Conservation (phyloP, 2,329 filamentous ascomycete species). For the Paracamarosporium sp. region DNA sequence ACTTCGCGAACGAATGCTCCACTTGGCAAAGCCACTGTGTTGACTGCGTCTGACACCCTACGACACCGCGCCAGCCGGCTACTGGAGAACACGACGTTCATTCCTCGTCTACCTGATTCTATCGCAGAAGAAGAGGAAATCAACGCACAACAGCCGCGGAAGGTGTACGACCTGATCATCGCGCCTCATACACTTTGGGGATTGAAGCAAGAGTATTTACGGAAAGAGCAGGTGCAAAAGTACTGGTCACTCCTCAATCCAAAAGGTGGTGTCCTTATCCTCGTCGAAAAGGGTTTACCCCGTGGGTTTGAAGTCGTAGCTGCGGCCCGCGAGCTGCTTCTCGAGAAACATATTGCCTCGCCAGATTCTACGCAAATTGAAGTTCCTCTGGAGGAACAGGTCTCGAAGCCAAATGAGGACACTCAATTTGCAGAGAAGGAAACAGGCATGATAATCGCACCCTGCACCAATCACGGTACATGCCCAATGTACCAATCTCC, state of each 20-base stretch:
- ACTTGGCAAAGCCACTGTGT: slow-evolving; percentile 77
- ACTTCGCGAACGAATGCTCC: slow-evolving; percentile 50
- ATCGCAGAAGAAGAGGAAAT: slow-evolving; percentile 65
- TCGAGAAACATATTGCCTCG: slow-evolving; percentile 76
- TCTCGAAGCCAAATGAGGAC: slow-evolving; percentile 45
- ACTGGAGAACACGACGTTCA: slow-evolving; percentile 87
- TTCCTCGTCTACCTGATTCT: slow-evolving; percentile 90
- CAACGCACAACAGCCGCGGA: slow-evolving; percentile 58
- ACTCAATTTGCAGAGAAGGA: slow-evolving; percentile 55
- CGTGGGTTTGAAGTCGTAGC: slow-evolving; percentile 93
- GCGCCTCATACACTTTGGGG: slow-evolving; percentile 84
- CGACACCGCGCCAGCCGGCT: slow-evolving; percentile 77
- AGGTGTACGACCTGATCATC: slow-evolving; percentile 88
- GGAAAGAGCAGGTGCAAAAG: slow-evolving; percentile 82
- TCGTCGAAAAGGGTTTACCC: slow-evolving; percentile 90
- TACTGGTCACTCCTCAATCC: slow-evolving; percentile 87
- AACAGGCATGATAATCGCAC: slow-evolving; percentile 67
- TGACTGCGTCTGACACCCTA: slow-evolving; percentile 77
- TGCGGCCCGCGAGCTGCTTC: slow-evolving; percentile 78
- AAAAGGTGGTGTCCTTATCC: slow-evolving; percentile 82
- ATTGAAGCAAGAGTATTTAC: slow-evolving; percentile 75
- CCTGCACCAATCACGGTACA: slow-evolving; percentile 84
- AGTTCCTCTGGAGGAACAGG: slow-evolving; percentile 44
- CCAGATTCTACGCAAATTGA: slow-evolving; percentile 59
- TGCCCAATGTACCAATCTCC: slow-evolving; percentile 87